Evolutionary conservation across 495 filamentous ascomycete genomes (phyloP).

Genomic region (Pseudoneurospora amorphoporcata): DNA sequence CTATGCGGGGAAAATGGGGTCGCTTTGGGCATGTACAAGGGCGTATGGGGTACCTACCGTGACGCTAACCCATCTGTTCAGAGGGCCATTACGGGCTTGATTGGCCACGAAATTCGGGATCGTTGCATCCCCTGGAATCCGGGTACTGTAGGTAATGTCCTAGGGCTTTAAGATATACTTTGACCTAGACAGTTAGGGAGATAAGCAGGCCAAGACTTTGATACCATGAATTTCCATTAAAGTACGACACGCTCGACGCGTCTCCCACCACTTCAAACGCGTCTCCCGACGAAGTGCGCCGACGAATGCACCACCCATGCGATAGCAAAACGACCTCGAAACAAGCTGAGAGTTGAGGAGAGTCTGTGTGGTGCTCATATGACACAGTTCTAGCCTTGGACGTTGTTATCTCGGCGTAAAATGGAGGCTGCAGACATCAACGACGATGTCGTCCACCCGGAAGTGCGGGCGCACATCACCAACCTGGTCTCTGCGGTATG

Average conservation of each 20-base stretch:
- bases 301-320: neutral
- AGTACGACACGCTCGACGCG: neutral
- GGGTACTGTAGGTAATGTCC: neutral
- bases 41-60: neutral
- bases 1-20: neutral
- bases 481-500: slow-evolving; percentile 85
- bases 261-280: neutral
- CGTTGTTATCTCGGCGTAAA: slow-evolving; percentile 13
- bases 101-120: neutral
- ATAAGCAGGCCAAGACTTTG: neutral
- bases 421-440: slow-evolving; percentile 41
- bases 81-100: neutral
- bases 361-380: neutral
- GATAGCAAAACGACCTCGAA: neutral
- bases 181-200: neutral
- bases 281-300: neutral
- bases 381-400: neutral
- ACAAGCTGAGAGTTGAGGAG: neutral
- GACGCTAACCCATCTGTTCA: neutral
- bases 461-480: slow-evolving; percentile 83
- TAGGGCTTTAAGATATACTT: neutral
- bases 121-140: neutral
- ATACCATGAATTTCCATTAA: neutral
- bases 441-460: slow-evolving; percentile 62
- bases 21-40: neutral